Base-by-base conservation (phyloP, 768 basidiomycete species). In the Sistotremastrum suecicum region DNA sequence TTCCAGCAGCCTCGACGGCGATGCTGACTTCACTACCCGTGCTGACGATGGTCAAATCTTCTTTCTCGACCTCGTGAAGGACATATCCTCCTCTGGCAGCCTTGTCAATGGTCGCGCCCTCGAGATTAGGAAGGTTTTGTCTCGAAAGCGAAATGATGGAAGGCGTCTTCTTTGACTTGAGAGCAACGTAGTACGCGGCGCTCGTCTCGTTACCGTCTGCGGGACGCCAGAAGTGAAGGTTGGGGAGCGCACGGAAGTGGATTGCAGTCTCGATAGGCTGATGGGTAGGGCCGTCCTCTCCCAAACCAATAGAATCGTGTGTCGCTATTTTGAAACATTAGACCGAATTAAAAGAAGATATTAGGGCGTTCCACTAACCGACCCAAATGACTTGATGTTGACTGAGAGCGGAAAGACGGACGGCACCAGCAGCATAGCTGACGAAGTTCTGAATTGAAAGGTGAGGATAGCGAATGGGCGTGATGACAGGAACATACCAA, bases 131-230 rank as follows among this genome's bases (percentile, higher is more conserved):
- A 35, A 97, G 74, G 69, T 89, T 91, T 68, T 94, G 86, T 37
- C 86, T 78, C 45, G 88, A 87, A 46, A 86, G 74, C 3, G 79
- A 81, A 48, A 89, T 68, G 53, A 92, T 71, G 29, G 89, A 90
- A 31, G 91, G 90, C 2, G 87, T 92, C 55, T 68, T 63, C 50
- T 64, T 74, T 50, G 86, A 80, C 52, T 73, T 70, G 54, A 97
- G 63, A 40, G 90, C 83, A 47, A 81, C 76, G 49, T 76, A 62
- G 70, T 95, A 95, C 11, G 91, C 75, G 20, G 91, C 91, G 20
- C 87, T 90, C n/a, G 88, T 91, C 70, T 97, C 92, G 62, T 95
- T 94, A 34, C 92, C 91, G 60, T 95, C 90, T 30, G 90, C 88
- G 4, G 87, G 87, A 49, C 87, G 81, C 83, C 83, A 85, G 72